Percentiles rank a stretch among this genome's conserved stretches.
These are phyloP conservation scores for Pterocarpus santalinus DNA, from an alignment of 306 rosid species.

Conservation along the genomic window DNA sequence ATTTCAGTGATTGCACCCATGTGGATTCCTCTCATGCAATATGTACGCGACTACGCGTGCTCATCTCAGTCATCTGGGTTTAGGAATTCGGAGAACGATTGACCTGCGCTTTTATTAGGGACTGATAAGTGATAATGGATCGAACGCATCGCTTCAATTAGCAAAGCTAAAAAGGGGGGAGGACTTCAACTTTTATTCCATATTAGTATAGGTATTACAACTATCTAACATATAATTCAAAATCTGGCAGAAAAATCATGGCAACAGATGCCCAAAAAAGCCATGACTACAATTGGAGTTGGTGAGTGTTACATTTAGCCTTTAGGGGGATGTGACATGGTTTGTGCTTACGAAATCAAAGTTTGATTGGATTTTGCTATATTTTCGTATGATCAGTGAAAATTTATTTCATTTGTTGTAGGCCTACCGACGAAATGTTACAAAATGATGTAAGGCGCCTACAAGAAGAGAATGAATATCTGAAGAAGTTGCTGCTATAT, in stretches of 20 bases:
- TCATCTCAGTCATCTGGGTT: not conserved
- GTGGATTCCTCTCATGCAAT: too few relatives aligned
- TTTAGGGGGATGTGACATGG: too few relatives aligned
- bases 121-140: not conserved
- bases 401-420: not conserved
- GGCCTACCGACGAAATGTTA: conserved; percentile 1
- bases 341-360: not conserved
- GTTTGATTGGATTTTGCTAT: not conserved
- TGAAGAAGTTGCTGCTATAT: conserved; percentile 1
- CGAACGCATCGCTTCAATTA: not conserved
- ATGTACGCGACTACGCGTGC: too few relatives aligned
- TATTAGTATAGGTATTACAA: too few relatives aligned
- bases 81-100: not conserved
- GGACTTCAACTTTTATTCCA: too few relatives aligned
- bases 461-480: conserved; percentile 25
- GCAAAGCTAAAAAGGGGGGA: too few relatives aligned
- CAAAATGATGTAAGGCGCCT: conserved; percentile 12
- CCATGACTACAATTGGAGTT: too few relatives aligned
- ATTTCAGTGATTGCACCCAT: too few relatives aligned
- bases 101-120: not conserved
- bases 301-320: too few relatives aligned
- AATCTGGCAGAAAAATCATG: not conserved
- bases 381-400: not conserved
- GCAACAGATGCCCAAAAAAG: not conserved
- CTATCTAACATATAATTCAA: too few relatives aligned